Percentiles rank a stretch among this genome's conserved stretches.
Evolutionary conservation across 495 filamentous ascomycete species (phyloP).

Genomic region (Aspergillus steynii): DNA sequence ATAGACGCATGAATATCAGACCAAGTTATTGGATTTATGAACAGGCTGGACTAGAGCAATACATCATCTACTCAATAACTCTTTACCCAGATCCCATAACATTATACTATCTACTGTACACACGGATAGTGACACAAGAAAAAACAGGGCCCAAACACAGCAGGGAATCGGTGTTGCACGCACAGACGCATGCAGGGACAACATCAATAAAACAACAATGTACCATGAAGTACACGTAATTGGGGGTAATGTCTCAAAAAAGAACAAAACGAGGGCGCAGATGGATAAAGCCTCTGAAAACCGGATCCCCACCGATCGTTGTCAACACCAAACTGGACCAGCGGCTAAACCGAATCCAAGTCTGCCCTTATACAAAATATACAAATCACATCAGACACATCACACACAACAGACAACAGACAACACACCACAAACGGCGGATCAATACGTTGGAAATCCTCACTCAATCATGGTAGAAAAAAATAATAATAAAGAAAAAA

Average conservation of each 20-base stretch:
- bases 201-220: too few species aligned
- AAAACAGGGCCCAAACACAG: background rate
- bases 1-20: too few species aligned
- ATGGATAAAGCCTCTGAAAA: background rate
- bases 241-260: background rate
- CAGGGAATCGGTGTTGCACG: background rate
- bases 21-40: too few species aligned
- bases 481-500: background rate
- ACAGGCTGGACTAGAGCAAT: too few species aligned
- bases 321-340: background rate
- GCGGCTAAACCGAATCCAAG: too few species aligned
- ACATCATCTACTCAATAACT: too few species aligned
- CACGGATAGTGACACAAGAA: background rate
- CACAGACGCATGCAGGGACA: background rate
- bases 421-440: background rate
- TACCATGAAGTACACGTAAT: background rate
- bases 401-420: background rate
- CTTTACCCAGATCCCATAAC: background rate
- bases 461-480: background rate
- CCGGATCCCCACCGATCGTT: background rate
- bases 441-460: background rate
- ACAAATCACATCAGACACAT: background rate
- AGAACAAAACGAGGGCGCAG: background rate
- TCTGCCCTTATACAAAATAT: background rate
- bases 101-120: slow-evolving; percentile 8